A percentile compares a stretch with the other conserved stretches of the same genome.
Evolutionary conservation across 2,329 filamentous ascomycete species (phyloP).

Genomic region (Cercospora sesami): DNA sequence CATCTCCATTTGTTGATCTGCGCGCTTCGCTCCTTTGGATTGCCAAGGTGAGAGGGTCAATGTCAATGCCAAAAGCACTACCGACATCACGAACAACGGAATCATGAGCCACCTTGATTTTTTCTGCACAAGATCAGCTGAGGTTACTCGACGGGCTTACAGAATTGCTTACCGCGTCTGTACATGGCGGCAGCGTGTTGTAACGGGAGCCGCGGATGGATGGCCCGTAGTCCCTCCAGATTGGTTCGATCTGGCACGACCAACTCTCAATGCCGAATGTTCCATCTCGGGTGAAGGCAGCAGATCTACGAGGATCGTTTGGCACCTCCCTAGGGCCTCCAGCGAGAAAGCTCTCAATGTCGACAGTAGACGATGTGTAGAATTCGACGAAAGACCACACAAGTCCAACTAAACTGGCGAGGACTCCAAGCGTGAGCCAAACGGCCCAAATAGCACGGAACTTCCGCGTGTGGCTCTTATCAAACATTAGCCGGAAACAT

Average conservation of each 20-base stretch:
- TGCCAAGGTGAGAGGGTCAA: not conserved
- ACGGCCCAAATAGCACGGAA: not conserved
- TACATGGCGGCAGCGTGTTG: not conserved
- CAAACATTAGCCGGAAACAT: not conserved
- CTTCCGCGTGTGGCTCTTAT: not conserved
- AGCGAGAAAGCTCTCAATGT: not conserved
- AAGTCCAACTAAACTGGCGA: not conserved
- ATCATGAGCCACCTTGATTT: slow-evolving; percentile 2
- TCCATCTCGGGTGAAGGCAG: not conserved
- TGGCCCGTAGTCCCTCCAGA: not conserved
- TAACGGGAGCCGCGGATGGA: not conserved
- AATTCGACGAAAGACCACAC: not conserved
- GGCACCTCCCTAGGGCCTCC: not conserved
- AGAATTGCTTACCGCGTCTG: not conserved
- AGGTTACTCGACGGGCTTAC: no score
- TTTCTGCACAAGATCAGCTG: not conserved
- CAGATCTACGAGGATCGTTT: rapidly evolving
- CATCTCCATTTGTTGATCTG: not conserved
- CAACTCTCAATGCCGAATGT: not conserved
- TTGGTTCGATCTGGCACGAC: not conserved
- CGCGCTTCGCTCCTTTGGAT: not conserved
- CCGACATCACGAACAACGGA: not conserved
- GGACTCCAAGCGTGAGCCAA: not conserved
- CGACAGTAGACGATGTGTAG: not conserved
- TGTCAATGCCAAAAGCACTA: not conserved